These are phyloP conservation scores for Penstemon davidsonii DNA, from an alignment of 257 asterid genomes.

Conservation along the genomic window DNA sequence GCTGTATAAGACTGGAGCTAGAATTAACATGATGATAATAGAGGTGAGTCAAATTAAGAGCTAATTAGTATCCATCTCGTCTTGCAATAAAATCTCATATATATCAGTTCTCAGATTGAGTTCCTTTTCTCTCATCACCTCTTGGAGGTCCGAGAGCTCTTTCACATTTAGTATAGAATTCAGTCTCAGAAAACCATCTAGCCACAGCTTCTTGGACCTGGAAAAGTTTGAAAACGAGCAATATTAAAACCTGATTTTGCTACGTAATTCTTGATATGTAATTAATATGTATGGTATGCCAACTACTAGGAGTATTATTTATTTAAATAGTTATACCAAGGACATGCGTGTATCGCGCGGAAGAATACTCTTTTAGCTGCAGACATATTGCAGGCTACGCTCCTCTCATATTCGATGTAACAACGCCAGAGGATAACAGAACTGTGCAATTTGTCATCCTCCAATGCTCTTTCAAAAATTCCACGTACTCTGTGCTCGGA, in stretches of 20 bases:
- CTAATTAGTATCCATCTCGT: constrained; percentile 55
- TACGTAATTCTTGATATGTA: not conserved
- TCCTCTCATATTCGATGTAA: constrained; percentile 73
- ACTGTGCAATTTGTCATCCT: constrained; percentile 57
- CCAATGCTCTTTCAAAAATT: constrained; percentile 83
- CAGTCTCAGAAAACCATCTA: constrained; percentile 80
- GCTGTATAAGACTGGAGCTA: not conserved
- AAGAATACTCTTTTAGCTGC: constrained; percentile 88
- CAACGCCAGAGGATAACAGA: constrained; percentile 85
- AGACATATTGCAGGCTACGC: constrained; percentile 47
- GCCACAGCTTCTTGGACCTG: constrained; percentile 96
- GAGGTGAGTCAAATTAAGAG: not conserved
- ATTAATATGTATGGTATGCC: too few relatives aligned
- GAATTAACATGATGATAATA: not conserved
- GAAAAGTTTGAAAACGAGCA: constrained; percentile 10
- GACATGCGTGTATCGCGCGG: constrained; percentile 95
- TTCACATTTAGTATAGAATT: constrained; percentile 61
- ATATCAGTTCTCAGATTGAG: constrained; percentile 93
- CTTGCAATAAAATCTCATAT: constrained; percentile 87
- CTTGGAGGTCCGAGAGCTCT: constrained; percentile 94
- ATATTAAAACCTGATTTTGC: too few relatives aligned
- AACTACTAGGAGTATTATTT: not conserved
- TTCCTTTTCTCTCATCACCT: constrained; percentile 96
- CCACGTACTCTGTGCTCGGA: constrained; percentile 75
- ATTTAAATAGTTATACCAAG: constrained; percentile 59